These are phyloP conservation scores for Coemansia sp. DNA, from an alignment of 192 early-diverging fungal genomes.

Conservation along the genomic window DNA sequence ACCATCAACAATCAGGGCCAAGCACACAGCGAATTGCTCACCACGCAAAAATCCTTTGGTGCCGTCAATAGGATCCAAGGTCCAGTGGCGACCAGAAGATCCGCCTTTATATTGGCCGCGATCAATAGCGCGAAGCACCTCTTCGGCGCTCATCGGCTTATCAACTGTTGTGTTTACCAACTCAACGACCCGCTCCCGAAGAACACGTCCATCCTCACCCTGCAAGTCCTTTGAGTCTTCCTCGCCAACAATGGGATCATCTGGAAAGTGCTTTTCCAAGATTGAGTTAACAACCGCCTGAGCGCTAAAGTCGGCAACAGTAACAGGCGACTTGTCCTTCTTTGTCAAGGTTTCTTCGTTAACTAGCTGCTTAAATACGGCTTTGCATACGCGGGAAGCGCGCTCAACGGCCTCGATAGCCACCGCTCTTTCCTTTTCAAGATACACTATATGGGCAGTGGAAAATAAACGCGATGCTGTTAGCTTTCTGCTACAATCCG, in stretches of 20 bases:
- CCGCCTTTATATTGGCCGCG: conserved; percentile 82
- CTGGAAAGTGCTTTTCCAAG: conserved; percentile 73
- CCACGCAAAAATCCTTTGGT: conserved; percentile 98
- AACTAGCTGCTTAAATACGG: conserved; percentile 80
- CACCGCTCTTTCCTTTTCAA: conserved; percentile 69
- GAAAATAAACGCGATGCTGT: conserved; percentile 11
- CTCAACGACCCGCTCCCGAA: conserved; percentile 77
- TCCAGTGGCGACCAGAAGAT: conserved; percentile 71
- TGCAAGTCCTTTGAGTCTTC: conserved; percentile 88
- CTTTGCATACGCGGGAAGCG: conserved; percentile 85
- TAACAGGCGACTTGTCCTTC: conserved; percentile 94
- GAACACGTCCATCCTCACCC: conserved; percentile 60
- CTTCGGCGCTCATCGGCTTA: conserved; percentile 58
- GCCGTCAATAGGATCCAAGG: conserved; percentile 91
- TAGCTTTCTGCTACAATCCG: not conserved
- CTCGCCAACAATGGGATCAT: conserved; percentile 92
- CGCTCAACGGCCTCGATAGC: conserved; percentile 87
- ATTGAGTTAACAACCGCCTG: conserved; percentile 92
- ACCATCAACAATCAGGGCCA: conserved; percentile 88
- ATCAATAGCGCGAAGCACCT: conserved; percentile 85
- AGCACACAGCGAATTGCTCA: conserved; percentile 95
- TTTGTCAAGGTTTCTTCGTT: conserved; percentile 82
- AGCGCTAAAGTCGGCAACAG: conserved; percentile 95
- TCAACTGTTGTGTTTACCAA: conserved; percentile 72
- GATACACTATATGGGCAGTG: conserved; percentile 29